Percentiles rank a stretch among this genome's conserved stretches.
Conservation (phyloP, 257 asterid species). For the Solanum gandarillasii region DNA sequence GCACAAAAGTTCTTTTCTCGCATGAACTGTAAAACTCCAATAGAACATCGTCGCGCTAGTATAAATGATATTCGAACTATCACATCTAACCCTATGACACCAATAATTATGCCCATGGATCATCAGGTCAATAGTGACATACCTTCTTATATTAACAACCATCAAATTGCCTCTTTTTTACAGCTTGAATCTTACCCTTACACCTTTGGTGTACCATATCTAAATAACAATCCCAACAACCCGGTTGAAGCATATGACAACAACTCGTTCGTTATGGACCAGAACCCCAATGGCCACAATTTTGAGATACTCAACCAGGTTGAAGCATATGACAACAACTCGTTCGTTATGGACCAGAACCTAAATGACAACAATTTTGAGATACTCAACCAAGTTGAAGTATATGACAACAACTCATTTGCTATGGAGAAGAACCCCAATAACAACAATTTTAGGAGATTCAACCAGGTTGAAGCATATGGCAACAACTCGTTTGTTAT, state of each 20-base stretch:
- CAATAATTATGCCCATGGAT: not conserved
- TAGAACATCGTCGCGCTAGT: slow-evolving; percentile 17
- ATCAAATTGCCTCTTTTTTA: not conserved
- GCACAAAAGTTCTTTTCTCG: slow-evolving; percentile 36
- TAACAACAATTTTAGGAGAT: not conserved
- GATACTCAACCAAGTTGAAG: too few relatives aligned
- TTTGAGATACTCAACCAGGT: not conserved
- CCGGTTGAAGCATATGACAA: not conserved
- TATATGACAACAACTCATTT: too few relatives aligned
- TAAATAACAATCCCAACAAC: not conserved
- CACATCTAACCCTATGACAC: not conserved
- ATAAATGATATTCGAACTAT: slow-evolving; percentile 25
- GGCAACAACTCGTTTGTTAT: not conserved
- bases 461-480: not conserved
- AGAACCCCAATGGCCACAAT: too few relatives aligned
- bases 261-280: not conserved
- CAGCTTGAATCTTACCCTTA: not conserved
- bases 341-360: not conserved
- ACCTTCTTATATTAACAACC: not conserved
- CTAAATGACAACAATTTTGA: not conserved
- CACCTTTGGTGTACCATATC: not conserved
- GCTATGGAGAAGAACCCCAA: not conserved
- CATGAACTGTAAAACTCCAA: slow-evolving; percentile 13
- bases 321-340: too few relatives aligned
- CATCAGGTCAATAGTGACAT: not conserved